Percentiles rank a stretch among this genome's conserved stretches.
Evolutionary conservation across 345 rosid genomes (phyloP).

Genomic region (Cardiospermum halicacabum): DNA sequence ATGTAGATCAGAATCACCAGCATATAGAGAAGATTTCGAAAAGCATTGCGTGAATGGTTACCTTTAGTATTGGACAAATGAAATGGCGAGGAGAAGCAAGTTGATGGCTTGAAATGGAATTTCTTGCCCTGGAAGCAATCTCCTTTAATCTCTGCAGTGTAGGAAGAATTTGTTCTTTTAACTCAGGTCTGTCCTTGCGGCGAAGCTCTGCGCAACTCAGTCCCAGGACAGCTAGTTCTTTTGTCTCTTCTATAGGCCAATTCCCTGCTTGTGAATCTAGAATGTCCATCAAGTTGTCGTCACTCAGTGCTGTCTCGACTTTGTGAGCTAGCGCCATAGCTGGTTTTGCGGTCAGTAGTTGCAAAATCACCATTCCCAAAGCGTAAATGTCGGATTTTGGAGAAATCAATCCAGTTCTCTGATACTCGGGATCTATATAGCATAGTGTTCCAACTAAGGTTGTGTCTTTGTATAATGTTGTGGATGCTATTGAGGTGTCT

Average conservation of each 20-base stretch:
- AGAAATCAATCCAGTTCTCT: slow-evolving; percentile 70
- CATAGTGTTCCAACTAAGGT: slow-evolving; percentile 76
- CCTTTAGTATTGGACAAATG: slow-evolving; percentile 80
- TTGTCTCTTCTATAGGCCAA: slow-evolving; percentile 77
- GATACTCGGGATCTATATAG: slow-evolving; percentile 92
- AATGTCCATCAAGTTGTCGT: slow-evolving; percentile 35
- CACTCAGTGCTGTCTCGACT: slow-evolving; percentile 58
- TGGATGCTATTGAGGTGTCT: slow-evolving; percentile 30
- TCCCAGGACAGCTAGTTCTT: slow-evolving; percentile 61
- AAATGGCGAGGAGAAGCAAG: slow-evolving; percentile 55
- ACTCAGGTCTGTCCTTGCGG: slow-evolving; percentile 66
- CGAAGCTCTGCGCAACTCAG: slow-evolving; percentile 73
- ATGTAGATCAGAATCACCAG: background rate
- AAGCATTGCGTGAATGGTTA: slow-evolving; percentile 9
- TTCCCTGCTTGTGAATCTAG: slow-evolving; percentile 67
- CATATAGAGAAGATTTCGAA: background rate
- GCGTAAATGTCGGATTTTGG: slow-evolving; percentile 81
- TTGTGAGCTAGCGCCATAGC: slow-evolving; percentile 61
- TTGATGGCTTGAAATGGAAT: slow-evolving; percentile 8
- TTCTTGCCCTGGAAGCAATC: slow-evolving; percentile 40
- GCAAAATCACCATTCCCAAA: slow-evolving; percentile 73
- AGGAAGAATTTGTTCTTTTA: slow-evolving; percentile 62
- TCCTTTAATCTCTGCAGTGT: slow-evolving; percentile 52
- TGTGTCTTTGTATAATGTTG: slow-evolving; percentile 45
- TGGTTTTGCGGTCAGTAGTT: slow-evolving; percentile 72